phyloP scores from a whole-genome alignment of 2,329 filamentous ascomycete genomes.

The Botrytis aclada region DNA sequence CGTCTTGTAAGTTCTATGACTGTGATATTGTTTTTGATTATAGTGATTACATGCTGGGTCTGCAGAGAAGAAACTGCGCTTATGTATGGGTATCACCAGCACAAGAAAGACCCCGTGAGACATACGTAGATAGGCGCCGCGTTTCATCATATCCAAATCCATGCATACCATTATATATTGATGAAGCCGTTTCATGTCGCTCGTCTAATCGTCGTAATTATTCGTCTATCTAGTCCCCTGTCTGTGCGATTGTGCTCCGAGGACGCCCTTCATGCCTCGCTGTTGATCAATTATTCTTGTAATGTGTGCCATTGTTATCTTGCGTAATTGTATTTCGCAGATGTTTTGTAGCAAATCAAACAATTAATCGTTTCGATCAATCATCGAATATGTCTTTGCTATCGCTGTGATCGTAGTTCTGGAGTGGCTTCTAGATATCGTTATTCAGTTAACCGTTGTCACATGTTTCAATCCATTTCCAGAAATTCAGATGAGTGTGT shows the following conservation, averaged over 20 bases:
- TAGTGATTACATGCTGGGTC: accelerated
- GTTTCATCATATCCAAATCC: background rate
- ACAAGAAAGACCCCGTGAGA: background rate
- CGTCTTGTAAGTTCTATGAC: background rate
- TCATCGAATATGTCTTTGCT: background rate
- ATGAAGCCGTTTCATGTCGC: background rate
- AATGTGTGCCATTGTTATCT: background rate
- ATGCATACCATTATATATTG: background rate
- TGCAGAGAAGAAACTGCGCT: background rate
- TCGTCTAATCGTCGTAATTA: background rate
- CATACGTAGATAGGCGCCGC: background rate
- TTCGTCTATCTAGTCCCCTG: background rate
- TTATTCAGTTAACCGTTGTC: background rate
- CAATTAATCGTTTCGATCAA: too few relatives aligned
- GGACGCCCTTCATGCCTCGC: background rate
- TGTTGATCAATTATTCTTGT: background rate
- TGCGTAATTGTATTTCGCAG: background rate
- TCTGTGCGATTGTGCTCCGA: background rate
- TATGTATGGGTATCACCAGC: background rate
- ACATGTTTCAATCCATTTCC: background rate
- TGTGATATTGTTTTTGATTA: background rate
- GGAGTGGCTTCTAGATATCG: too few relatives aligned
- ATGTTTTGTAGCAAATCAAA: too few relatives aligned
- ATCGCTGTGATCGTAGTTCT: background rate
- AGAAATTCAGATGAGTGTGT: background rate